Conservation (phyloP, 345 rosid species). For the Moricandia arvensis region DNA sequence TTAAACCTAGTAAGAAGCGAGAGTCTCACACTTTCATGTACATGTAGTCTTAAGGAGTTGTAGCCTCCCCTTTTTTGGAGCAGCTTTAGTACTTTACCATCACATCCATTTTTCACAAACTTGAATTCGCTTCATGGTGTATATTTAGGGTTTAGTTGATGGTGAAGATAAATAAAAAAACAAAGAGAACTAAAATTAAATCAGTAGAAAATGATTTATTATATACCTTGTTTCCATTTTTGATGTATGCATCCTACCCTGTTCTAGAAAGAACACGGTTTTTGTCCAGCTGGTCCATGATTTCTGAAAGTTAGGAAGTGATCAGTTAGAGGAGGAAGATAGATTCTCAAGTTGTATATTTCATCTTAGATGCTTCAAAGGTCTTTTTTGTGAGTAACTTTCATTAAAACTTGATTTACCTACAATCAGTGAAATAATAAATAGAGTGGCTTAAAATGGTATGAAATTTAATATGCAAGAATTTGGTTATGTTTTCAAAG, state of each 20-base stretch:
- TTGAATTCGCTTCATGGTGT: conserved; percentile 31
- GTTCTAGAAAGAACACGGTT: conserved; percentile 57
- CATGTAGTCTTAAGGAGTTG: too few relatives aligned
- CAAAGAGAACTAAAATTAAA: not conserved
- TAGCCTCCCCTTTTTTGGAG: too few relatives aligned
- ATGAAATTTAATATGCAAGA: too few relatives aligned
- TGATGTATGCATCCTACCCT: conserved; percentile 60
- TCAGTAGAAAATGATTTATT: not conserved
- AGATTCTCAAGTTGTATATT: conserved; percentile 8
- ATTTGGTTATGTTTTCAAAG: not conserved
- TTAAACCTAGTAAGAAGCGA: too few relatives aligned
- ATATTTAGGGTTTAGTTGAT: not conserved
- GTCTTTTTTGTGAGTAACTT: too few relatives aligned
- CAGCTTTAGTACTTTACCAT: not conserved
- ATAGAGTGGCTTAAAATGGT: too few relatives aligned
- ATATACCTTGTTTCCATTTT: conserved; percentile 56
- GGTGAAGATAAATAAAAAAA: not conserved
- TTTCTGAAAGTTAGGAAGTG: conserved; percentile 49
- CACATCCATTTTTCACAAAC: not conserved
- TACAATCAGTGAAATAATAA: too few relatives aligned
- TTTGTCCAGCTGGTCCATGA: conserved; percentile 71
- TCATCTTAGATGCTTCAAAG: conserved; percentile 40
- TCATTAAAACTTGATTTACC: too few relatives aligned
- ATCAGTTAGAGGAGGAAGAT: conserved; percentile 17
- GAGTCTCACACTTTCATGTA: conserved; percentile 43